These are phyloP conservation scores for Arthromyces matolae DNA, from an alignment of 768 basidiomycete genomes.

Conservation along the genomic window DNA sequence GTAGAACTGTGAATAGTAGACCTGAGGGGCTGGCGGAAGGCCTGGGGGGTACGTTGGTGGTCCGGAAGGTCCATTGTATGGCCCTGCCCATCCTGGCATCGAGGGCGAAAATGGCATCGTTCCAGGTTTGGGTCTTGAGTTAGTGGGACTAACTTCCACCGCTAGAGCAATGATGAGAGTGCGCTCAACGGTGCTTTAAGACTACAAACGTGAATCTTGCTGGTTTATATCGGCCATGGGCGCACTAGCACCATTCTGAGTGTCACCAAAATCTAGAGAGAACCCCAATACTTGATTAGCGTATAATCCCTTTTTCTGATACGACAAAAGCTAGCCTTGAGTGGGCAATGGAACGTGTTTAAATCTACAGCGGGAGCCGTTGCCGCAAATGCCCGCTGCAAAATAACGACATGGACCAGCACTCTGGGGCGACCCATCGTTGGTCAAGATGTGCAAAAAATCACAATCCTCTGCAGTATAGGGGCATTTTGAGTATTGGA, in stretches of 20 bases:
- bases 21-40: slow-evolving; percentile 2
- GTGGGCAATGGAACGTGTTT: slow-evolving; percentile 24
- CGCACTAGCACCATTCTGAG: neutral
- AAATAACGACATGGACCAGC: slow-evolving; percentile 32
- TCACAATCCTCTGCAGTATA: slow-evolving; percentile 44
- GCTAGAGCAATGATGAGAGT: neutral
- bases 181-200: neutral
- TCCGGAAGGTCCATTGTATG: slow-evolving; percentile 1
- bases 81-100: neutral
- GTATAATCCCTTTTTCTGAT: neutral
- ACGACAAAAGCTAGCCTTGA: slow-evolving; percentile 13
- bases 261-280: neutral
- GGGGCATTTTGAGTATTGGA: slow-evolving; percentile 39
- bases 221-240: neutral
- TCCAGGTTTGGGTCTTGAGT: neutral
- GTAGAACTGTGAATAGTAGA: slow-evolving; percentile 10
- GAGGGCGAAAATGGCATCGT: slow-evolving; percentile 3
- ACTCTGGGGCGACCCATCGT: slow-evolving; percentile 21
- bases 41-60: slow-evolving; percentile 12
- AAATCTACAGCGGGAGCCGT: slow-evolving; percentile 36
- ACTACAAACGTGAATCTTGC: neutral
- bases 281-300: neutral
- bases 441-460: slow-evolving; percentile 39
- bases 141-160: neutral
- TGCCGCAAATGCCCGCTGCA: slow-evolving; percentile 32